Conservation (phyloP, 768 basidiomycete species). For the Trametes meyenii region DNA sequence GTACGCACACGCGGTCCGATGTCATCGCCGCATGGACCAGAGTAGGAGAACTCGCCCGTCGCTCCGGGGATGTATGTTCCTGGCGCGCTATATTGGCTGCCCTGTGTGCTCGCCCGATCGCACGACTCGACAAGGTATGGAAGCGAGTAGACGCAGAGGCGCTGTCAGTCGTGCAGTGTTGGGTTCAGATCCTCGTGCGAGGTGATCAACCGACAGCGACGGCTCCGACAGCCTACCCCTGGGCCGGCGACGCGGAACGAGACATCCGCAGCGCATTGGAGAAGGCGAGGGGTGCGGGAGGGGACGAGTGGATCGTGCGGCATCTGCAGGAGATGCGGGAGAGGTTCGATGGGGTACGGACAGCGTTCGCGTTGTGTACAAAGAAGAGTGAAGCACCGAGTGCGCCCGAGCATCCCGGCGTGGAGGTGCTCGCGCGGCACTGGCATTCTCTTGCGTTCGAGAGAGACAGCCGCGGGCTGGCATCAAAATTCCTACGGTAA, state of each 20-base stretch:
- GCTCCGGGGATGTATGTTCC: constrained; percentile 76
- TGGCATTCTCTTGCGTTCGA: constrained; percentile 55
- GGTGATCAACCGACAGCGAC: constrained; percentile 39
- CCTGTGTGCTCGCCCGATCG: constrained; percentile 72
- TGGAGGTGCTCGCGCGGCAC: constrained; percentile 52
- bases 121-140: constrained; percentile 80
- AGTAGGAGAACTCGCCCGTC: constrained; percentile 72
- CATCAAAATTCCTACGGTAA: constrained; percentile 68
- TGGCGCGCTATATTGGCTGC: constrained; percentile 77
- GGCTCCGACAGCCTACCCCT: constrained; percentile 59
- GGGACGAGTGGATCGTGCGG: constrained; percentile 48
- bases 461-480: constrained; percentile 42
- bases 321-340: constrained; percentile 44
- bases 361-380: constrained; percentile 54
- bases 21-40: constrained; percentile 73
- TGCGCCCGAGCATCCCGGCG: constrained; percentile 36
- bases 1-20: constrained; percentile 72
- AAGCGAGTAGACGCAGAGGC: constrained; percentile 67
- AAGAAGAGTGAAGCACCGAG: constrained; percentile 39
- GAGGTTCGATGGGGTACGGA: constrained; percentile 57
- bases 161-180: constrained; percentile 61
- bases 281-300: constrained; percentile 46
- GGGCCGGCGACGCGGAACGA: constrained; percentile 64
- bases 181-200: constrained; percentile 54
- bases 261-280: constrained; percentile 51